These are phyloP conservation scores for Vigna angularis DNA, from an alignment of 306 rosid genomes.

Conservation along the genomic window DNA sequence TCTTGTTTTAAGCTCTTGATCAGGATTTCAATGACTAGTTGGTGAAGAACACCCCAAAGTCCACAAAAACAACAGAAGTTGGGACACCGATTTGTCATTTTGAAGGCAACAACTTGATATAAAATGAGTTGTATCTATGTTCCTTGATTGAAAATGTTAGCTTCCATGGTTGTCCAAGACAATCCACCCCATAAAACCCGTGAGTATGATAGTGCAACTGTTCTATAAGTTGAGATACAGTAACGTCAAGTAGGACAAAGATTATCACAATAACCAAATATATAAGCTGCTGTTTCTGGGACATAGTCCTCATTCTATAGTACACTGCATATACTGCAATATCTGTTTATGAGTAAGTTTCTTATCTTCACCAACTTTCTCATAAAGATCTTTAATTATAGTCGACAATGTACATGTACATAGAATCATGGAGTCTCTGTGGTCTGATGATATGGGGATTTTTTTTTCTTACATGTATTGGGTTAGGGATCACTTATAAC, in stretches of 20 bases:
- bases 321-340: background rate
- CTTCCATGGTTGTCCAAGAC: conserved; percentile 36
- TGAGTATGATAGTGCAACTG: conserved; percentile 45
- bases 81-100: conserved; percentile 48
- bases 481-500: background rate
- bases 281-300: conserved; percentile 34
- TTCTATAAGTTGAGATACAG: conserved; percentile 46
- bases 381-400: conserved; percentile 1
- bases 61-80: conserved; percentile 69
- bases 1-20: conserved; percentile 31
- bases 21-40: conserved; percentile 60
- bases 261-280: conserved; percentile 42
- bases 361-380: background rate
- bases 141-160: conserved; percentile 18
- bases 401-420: background rate
- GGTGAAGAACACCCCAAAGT: conserved; percentile 71
- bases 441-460: background rate
- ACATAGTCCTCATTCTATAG: conserved; percentile 28
- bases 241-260: conserved; percentile 33
- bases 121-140: conserved; percentile 23
- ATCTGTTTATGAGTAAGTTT: conserved; percentile 51
- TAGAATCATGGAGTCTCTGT: background rate
- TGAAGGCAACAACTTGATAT: conserved; percentile 43
- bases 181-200: conserved; percentile 50
- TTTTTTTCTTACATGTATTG: background rate